Percentiles rank a stretch among this genome's conserved stretches.
phyloP scores from a whole-genome alignment of 306 rosid species.

The Bauhinia variegata region DNA sequence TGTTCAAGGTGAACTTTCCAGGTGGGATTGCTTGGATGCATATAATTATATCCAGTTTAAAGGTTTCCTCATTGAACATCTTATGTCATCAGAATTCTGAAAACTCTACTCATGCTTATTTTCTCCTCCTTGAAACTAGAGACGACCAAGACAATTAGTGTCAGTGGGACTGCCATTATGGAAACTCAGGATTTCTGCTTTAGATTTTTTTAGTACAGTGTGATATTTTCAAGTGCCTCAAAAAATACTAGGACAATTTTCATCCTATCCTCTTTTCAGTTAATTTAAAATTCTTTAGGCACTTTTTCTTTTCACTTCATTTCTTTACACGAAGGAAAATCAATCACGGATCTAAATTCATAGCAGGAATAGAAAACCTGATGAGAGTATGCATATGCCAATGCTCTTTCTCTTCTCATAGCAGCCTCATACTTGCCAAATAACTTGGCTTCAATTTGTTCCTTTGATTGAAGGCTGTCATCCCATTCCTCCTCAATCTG shows the following conservation, averaged over 20 bases:
- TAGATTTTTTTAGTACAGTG: no score
- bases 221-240: slow-evolving; percentile 11
- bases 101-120: no score
- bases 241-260: slow-evolving; percentile 5
- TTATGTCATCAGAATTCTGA: no score
- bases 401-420: slow-evolving; percentile 91
- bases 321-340: background rate
- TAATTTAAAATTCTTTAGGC: slow-evolving; percentile 7
- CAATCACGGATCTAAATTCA: slow-evolving; percentile 14
- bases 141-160: no score
- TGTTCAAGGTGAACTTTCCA: background rate
- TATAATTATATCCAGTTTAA: no score
- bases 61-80: no score
- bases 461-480: slow-evolving; percentile 92
- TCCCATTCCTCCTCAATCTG: slow-evolving; percentile 99
- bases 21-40: no score
- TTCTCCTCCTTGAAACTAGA: no score
- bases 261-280: no score
- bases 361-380: slow-evolving; percentile 63
- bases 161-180: no score
- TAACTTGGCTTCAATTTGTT: slow-evolving; percentile 86
- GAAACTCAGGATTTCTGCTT: slow-evolving; percentile 20
- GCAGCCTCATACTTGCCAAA: slow-evolving; percentile 88
- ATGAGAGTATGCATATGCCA: slow-evolving; percentile 96
- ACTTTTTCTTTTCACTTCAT: slow-evolving; percentile 22